Conservation (phyloP, 23 red algal species). For the Chondrus crispus region DNA sequence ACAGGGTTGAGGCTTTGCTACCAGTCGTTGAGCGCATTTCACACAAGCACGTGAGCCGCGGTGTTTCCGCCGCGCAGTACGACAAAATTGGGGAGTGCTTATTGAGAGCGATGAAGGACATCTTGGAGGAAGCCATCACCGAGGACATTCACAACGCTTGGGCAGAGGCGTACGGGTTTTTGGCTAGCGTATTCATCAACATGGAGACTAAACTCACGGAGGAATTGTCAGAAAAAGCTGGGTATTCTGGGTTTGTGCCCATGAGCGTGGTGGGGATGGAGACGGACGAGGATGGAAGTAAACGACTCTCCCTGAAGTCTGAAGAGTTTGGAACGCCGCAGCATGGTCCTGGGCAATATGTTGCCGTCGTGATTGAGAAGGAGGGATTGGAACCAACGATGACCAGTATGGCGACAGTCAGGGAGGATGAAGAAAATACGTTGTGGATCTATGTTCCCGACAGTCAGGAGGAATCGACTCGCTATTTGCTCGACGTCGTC, state of each 20-base stretch:
- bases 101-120: slow-evolving; percentile 34
- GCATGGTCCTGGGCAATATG: slow-evolving; percentile 40
- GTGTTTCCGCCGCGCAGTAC: slow-evolving; percentile 25
- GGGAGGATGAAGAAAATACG: neutral
- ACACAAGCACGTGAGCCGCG: slow-evolving; percentile 45
- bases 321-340: neutral
- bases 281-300: neutral
- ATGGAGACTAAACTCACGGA: slow-evolving; percentile 21
- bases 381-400: neutral
- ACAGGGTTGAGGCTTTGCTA: slow-evolving; percentile 39
- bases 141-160: slow-evolving; percentile 22
- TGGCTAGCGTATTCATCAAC: slow-evolving; percentile 33
- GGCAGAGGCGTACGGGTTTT: slow-evolving; percentile 35
- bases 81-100: slow-evolving; percentile 40
- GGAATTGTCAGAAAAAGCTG: slow-evolving; percentile 21
- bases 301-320: slow-evolving; percentile 4
- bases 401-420: slow-evolving; percentile 15
- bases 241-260: slow-evolving; percentile 24
- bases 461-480: slow-evolving; percentile 15
- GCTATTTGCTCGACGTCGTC: neutral
- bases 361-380: neutral
- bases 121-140: slow-evolving; percentile 13
- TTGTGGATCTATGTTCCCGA: slow-evolving; percentile 14
- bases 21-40: slow-evolving; percentile 47
- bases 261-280: slow-evolving; percentile 29